These are phyloP conservation scores for Hypoxylon sp. DNA, from an alignment of 2,329 filamentous ascomycete genomes.

Conservation along the genomic window DNA sequence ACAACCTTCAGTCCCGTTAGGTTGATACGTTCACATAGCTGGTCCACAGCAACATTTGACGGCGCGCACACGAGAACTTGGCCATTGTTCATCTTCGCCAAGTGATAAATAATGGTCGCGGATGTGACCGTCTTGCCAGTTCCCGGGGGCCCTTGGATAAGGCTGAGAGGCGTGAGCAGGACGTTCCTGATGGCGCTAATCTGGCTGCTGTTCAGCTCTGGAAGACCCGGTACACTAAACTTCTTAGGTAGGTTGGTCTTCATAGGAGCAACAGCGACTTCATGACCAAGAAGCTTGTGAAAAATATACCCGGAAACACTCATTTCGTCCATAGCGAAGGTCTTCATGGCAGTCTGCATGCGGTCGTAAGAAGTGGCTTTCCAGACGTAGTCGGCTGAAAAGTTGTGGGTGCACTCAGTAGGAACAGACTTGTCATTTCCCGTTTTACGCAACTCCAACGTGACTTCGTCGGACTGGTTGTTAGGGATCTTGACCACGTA, in stretches of 20 bases:
- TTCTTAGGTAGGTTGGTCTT: conserved; percentile 97
- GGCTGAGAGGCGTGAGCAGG: conserved; percentile 89
- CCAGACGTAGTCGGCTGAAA: conserved; percentile 99
- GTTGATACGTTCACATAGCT: conserved; percentile 97
- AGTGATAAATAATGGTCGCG: conserved; percentile 97
- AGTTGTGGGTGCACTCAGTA: conserved; percentile 96
- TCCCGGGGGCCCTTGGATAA: conserved; percentile 97
- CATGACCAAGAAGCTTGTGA: conserved; percentile 94
- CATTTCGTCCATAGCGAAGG: conserved; percentile 97
- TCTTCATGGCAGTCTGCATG: conserved; percentile 99
- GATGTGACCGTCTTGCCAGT: conserved; percentile 99
- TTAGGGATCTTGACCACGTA: conserved; percentile 99
- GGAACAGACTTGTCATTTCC: conserved; percentile 97
- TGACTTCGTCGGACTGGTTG: conserved; percentile 98
- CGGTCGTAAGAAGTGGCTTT: conserved; percentile 99
- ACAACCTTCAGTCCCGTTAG: conserved; percentile 96
- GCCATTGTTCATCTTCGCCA: conserved; percentile 94
- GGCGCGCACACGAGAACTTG: conserved; percentile 97
- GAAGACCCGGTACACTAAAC: conserved; percentile 93
- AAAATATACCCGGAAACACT: conserved; percentile 99
- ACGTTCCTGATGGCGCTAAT: conserved; percentile 97
- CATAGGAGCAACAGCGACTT: conserved; percentile 94
- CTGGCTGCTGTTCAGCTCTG: conserved; percentile 95
- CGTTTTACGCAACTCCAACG: conserved; percentile 92
- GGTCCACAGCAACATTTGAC: conserved; percentile 98